Conservation (phyloP, 2,329 filamentous ascomycete genomes). For the Teratosphaeria epicoccoides region DNA sequence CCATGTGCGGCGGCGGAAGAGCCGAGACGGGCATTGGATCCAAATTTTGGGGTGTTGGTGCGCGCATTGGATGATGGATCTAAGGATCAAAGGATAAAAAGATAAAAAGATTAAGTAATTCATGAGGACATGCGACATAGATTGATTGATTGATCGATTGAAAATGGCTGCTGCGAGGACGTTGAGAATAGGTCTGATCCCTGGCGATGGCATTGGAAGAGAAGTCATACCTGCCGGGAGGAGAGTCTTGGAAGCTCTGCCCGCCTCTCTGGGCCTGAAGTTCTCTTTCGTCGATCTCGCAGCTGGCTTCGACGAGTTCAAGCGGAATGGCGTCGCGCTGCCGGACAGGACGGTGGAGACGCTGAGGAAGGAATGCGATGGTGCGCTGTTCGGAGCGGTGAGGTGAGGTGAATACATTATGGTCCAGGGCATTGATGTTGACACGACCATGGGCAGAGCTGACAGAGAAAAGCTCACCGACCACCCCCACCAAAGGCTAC, state of each 20-base stretch:
- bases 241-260: slow-evolving; percentile 83
- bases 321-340: slow-evolving; percentile 76
- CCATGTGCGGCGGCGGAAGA: neutral
- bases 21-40: neutral
- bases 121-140: too few species aligned
- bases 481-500: slow-evolving; percentile 84
- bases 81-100: too few species aligned
- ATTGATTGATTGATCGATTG: slow-evolving; percentile 2
- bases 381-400: slow-evolving; percentile 91
- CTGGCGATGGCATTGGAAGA: slow-evolving; percentile 94
- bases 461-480: slow-evolving; percentile 54
- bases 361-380: slow-evolving; percentile 86
- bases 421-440: too few species aligned
- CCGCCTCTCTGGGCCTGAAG: slow-evolving; percentile 77
- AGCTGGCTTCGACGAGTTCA: slow-evolving; percentile 88
- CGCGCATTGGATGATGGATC: neutral
- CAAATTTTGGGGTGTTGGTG: neutral
- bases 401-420: too few species aligned
- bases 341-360: slow-evolving; percentile 83
- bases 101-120: too few species aligned
- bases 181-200: slow-evolving; percentile 81
- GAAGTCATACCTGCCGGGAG: slow-evolving; percentile 95
- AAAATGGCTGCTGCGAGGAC: slow-evolving; percentile 50
- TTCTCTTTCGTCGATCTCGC: slow-evolving; percentile 92
- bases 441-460: neutral